Base-by-base conservation (phyloP, 305 asterid species). In the Fraxinus baroniana region DNA sequence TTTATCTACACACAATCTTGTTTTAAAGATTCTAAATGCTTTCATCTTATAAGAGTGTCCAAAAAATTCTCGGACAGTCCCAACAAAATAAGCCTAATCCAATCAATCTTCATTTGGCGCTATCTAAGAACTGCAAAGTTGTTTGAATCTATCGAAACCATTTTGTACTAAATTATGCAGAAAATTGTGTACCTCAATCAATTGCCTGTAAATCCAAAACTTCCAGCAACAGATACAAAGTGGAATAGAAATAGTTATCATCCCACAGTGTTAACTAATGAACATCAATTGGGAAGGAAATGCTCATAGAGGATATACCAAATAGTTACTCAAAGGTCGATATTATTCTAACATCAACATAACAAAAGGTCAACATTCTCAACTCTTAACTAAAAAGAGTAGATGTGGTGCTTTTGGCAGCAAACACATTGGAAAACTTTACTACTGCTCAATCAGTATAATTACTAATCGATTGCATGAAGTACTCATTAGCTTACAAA, bases 271-370 rank as follows among this genome's bases (percentile, higher is more conserved):
- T 33, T 72, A 30, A 30, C 8, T 2, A 30, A 70, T 70, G 41
- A 15, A 30, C 75, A 70, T 70, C 39, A 70, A 70, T 70, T 70
- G 37, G 75, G 37, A 70, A 70, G 77, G 77, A 72, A 32, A 71
- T 30, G 13, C 12, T 32, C 4, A 6, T 12, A 17, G 76, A 71
- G 76, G 18, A 10, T 32, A 30, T 9, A 32, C 4, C 46, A 32
- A 32, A 71, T 71, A 71, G 36, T 71, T 71, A 30, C 76, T 71
- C 24, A 17, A 71, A 30, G 24, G 22, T 71, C 32, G 44, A 71
- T 32, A 71, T 71, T 13, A 71, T 71, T 71, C 76, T 68, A 71
- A 3, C 22, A 71, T 71, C 24, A 71, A 71, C 41, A 32, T 71
- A 71, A 71, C 22, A 70, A 71, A 17, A 30, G 46, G 44, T 71